Percentiles rank a stretch among this genome's conserved stretches.
Evolutionary conservation across 176 grass and related monocot genomes (phyloP).

Genomic region (Phoenix dactylifera): DNA sequence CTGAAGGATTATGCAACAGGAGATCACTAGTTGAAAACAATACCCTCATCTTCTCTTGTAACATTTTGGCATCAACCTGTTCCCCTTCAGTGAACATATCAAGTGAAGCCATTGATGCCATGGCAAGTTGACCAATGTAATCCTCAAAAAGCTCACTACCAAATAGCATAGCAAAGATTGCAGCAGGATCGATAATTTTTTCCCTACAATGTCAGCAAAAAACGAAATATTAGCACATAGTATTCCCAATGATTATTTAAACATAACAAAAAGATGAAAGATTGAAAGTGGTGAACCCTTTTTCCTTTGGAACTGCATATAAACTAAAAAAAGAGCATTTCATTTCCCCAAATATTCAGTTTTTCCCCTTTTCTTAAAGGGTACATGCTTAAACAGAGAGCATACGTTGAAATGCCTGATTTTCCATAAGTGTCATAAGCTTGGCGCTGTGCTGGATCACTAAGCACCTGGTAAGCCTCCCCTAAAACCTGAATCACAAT

Average conservation of each 20-base stretch:
- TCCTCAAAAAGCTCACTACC: slow-evolving; percentile 96
- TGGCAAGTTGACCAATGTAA: slow-evolving; percentile 96
- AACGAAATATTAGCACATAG: slow-evolving; percentile 9
- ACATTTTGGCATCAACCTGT: slow-evolving; percentile 56
- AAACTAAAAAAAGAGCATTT: too few relatives aligned
- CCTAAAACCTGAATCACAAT: slow-evolving; percentile 63
- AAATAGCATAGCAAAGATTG: slow-evolving; percentile 96
- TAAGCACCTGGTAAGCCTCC: slow-evolving; percentile 95
- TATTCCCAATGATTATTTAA: neutral
- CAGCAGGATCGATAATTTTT: slow-evolving; percentile 90
- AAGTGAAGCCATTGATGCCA: slow-evolving; percentile 91
- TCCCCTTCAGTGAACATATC: slow-evolving; percentile 77
- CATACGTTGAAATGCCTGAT: slow-evolving; percentile 94
- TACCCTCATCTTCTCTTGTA: slow-evolving; percentile 89
- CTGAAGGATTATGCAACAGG: too few relatives aligned
- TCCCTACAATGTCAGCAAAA: slow-evolving; percentile 48
- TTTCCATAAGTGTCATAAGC: slow-evolving; percentile 75
- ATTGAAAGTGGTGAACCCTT: too few relatives aligned
- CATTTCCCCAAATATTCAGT: too few relatives aligned
- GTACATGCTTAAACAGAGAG: neutral
- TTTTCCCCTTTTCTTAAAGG: too few relatives aligned
- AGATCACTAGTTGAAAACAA: slow-evolving; percentile 19
- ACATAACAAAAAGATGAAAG: too few relatives aligned
- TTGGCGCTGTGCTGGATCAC: slow-evolving; percentile 69
- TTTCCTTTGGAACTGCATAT: too few relatives aligned